Conservation (phyloP, 805 yeast species). For the Grigorovia humatica region DNA sequence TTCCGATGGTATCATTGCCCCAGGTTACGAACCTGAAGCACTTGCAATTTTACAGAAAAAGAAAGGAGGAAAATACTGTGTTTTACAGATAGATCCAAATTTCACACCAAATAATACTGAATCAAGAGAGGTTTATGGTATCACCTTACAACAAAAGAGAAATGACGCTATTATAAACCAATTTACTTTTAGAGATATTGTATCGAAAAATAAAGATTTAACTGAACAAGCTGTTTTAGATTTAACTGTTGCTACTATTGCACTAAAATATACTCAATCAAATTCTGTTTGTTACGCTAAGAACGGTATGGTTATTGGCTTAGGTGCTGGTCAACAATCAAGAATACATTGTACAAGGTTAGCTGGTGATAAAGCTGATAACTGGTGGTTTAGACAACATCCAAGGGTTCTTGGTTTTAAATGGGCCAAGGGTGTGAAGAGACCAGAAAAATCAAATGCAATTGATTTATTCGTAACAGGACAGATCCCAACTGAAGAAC, state of each 20-base stretch:
- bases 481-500: conserved; percentile 84
- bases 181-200: conserved; percentile 82
- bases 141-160: conserved; percentile 90
- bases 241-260: conserved; percentile 92
- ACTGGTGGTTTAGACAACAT: conserved; percentile 99
- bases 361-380: conserved; percentile 98
- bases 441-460: conserved; percentile 97
- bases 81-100: conserved; percentile 90
- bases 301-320: conserved; percentile 97
- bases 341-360: conserved; percentile 97
- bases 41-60: conserved; percentile 76
- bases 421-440: conserved; percentile 97
- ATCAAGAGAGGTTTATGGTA: conserved; percentile 91
- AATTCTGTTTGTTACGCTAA: conserved; percentile 97
- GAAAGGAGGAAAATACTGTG: conserved; percentile 95
- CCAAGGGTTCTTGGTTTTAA: conserved; percentile 85
- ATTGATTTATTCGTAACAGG: conserved; percentile 86
- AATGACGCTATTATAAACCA: conserved; percentile 92
- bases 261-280: conserved; percentile 95
- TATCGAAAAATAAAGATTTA: conserved; percentile 72
- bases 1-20: conserved; percentile 97
- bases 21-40: conserved; percentile 90
- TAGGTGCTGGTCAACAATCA: conserved; percentile 99
- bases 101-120: conserved; percentile 71
- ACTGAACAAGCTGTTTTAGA: conserved; percentile 89